Conservation (phyloP, 2,329 filamentous ascomycete species). For the Pseudogymnoascus sp. region DNA sequence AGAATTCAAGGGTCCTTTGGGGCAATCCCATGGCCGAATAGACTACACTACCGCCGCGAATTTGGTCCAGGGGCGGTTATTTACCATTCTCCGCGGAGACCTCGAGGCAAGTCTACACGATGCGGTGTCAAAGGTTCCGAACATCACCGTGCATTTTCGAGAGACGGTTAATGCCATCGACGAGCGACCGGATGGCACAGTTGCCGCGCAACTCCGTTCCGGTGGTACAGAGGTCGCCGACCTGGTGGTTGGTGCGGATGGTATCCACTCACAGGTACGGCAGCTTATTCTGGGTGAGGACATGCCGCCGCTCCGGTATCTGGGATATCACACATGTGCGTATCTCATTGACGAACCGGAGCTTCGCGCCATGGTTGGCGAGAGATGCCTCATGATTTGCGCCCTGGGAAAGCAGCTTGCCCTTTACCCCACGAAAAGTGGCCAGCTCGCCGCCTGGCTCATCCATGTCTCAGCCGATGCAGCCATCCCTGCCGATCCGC, state of each 20-base stretch:
- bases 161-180: too few relatives aligned
- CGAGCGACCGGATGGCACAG: too few relatives aligned
- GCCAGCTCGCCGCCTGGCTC: neutral
- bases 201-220: too few relatives aligned
- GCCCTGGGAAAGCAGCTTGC: neutral
- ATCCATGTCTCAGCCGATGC: neutral
- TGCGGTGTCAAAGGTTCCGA: too few relatives aligned
- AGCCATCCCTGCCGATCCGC: neutral
- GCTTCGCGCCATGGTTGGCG: neutral
- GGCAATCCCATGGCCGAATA: neutral
- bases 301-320: neutral
- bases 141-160: too few relatives aligned
- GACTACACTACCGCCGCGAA: neutral
- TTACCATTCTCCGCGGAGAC: too few relatives aligned
- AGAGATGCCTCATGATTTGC: neutral
- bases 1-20: neutral
- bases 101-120: too few relatives aligned
- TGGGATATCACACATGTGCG: neutral
- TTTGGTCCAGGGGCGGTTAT: slow-evolving; percentile 23
- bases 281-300: slow-evolving; percentile 15
- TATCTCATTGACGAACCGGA: neutral
- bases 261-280: slow-evolving; percentile 40
- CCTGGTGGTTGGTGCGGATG: too few relatives aligned
- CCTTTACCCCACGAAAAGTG: neutral
- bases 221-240: too few relatives aligned